Conservation (phyloP, 108 stramenopile species). For the Schizochytrium sp. region DNA sequence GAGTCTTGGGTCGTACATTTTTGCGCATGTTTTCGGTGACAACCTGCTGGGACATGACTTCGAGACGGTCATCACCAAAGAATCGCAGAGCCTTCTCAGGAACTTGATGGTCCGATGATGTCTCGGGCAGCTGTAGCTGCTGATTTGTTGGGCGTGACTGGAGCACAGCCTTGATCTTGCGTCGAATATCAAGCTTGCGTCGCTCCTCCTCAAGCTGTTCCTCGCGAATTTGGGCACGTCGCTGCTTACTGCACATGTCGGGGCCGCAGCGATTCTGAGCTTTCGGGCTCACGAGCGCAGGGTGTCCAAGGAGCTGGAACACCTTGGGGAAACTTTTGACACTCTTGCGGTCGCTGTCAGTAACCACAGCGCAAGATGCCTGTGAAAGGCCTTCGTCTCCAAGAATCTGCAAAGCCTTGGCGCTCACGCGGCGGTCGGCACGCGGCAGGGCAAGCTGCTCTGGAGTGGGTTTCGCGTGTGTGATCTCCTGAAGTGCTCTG, state of each 20-base stretch:
- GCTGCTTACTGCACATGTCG: conserved; percentile 15
- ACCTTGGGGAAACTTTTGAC: conserved; percentile 28
- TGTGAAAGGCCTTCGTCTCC: conserved; percentile 37
- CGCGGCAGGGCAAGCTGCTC: conserved; percentile 48
- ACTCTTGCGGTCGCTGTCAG: background rate
- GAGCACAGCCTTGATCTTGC: background rate
- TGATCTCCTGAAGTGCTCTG: background rate
- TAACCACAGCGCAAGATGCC: conserved; percentile 5
- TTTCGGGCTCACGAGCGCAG: background rate
- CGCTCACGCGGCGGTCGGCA: conserved; percentile 39
- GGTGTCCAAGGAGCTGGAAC: background rate
- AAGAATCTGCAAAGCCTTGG: conserved; percentile 22
- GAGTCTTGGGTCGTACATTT: conserved; percentile 33
- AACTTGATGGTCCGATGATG: background rate
- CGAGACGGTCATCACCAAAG: conserved; percentile 9
- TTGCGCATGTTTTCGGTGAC: conserved; percentile 32
- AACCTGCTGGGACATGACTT: background rate
- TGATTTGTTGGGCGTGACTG: background rate
- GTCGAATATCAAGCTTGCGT: background rate
- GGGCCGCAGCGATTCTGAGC: background rate
- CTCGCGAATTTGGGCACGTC: conserved; percentile 24
- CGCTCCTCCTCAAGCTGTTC: background rate
- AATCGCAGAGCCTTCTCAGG: conserved; percentile 54
- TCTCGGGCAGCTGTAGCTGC: conserved; percentile 33
- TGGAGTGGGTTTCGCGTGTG: background rate